Percentiles rank a stretch among this genome's conserved stretches.
phyloP scores from a whole-genome alignment of 2,329 filamentous ascomycete species.

The Aspergillus cejpii region DNA sequence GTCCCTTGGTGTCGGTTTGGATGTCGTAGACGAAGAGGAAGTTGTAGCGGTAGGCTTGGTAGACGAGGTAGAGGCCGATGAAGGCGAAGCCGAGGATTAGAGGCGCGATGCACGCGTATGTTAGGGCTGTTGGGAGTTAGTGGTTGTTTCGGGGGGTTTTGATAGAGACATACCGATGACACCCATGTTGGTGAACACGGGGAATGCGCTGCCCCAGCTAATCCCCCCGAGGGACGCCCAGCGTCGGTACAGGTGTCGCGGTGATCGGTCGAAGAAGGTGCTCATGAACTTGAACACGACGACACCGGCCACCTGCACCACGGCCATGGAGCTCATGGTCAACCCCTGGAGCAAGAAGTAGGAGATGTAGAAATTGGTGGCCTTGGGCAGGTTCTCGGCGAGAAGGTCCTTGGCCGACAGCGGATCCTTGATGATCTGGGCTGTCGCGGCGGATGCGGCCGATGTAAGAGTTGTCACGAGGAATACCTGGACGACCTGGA shows the following conservation, averaged over 20 bases:
- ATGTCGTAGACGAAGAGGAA: conserved; percentile 78
- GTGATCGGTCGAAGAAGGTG: conserved; percentile 62
- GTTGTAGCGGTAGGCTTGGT: conserved; percentile 85
- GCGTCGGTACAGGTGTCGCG: conserved; percentile 66
- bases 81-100: conserved; percentile 76
- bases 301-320: conserved; percentile 68
- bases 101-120: conserved; percentile 81
- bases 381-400: conserved; percentile 68
- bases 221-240: conserved; percentile 69
- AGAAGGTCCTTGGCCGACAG: conserved; percentile 58
- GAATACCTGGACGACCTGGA: conserved; percentile 77
- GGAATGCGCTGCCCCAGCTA: conserved; percentile 77
- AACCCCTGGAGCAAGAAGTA: conserved; percentile 93
- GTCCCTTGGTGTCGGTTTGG: conserved; percentile 75
- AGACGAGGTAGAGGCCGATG: conserved; percentile 70
- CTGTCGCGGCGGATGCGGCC: conserved; percentile 65
- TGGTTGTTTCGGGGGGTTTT: not conserved
- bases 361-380: conserved; percentile 90
- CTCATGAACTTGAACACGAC: conserved; percentile 66
- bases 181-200: conserved; percentile 70
- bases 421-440: conserved; percentile 60
- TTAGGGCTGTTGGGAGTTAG: conserved; percentile 54
- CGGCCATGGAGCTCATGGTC: conserved; percentile 62
- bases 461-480: conserved; percentile 77
- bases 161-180: conserved; percentile 58